Base-by-base conservation (phyloP, 2,329 filamentous ascomycete species). In the Fusarium piperis region DNA sequence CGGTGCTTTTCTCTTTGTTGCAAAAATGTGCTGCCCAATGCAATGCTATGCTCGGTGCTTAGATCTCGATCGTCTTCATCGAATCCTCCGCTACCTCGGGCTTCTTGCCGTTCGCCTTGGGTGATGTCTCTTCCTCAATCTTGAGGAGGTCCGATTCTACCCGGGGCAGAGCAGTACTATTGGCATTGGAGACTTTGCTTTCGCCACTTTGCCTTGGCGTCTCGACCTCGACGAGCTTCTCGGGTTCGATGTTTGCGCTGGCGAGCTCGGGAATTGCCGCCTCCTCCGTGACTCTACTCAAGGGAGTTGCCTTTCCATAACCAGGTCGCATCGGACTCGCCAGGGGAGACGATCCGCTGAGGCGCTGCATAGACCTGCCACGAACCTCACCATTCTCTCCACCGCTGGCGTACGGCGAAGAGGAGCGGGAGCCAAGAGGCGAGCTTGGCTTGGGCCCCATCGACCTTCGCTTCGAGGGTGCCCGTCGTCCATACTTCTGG, bases 401-500 rank as follows among this genome's bases (percentile, higher is more conserved):
- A 1, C 92, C 91, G 78, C 88, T 91, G 52, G 87, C 85, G 78
- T 95, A 95, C 7, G 90, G 89, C 4, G 88, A 90, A 51, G 80
- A 84, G 15, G 86, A 84, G 66, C 82, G 85, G 64, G 86, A 84
- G 67, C 81, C 85, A 44, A 83, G 82, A 13, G 85, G 85, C 12
- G 87, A 88, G 28, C 79, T 80, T 36, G 79, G 73, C 73, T 84
- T 85, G 30, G 84, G 82, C 3, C 79, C 83, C 73, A 83, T 83
- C 2, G 89, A 91, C 70, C 82, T 87, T 66, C 90, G 86, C 80
- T 88, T 72, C 32, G 69, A 88, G 59, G 81, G 82, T 41, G 81
- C 80, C 35, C 87, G 85, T 66, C 96, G 88, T 53, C 95, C 95
- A 80, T 96, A 93, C 84, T 97, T 98, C 81, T 98, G 95, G 80